phyloP scores from a whole-genome alignment of 768 basidiomycete species.

The Naganishia antarctica region DNA sequence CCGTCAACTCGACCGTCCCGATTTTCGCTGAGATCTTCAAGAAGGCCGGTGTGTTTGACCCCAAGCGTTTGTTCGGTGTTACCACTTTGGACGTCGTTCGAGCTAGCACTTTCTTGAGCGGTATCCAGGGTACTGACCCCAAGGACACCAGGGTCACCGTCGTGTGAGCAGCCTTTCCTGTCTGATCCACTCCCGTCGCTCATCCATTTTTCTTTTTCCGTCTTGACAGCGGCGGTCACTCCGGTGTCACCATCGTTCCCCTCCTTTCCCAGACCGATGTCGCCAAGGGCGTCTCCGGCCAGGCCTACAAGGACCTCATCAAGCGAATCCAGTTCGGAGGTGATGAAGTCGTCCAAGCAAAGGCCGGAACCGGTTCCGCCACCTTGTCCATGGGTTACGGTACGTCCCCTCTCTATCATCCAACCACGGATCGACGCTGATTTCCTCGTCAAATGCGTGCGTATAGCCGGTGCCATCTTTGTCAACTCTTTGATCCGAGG shows the following conservation, averaged over 20 bases:
- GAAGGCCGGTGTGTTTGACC: slow-evolving; percentile 89
- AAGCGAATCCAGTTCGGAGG: slow-evolving; percentile 95
- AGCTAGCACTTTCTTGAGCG: slow-evolving; percentile 82
- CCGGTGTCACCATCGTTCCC: slow-evolving; percentile 94
- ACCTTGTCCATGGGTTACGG: slow-evolving; percentile 71
- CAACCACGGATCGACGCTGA: neutral
- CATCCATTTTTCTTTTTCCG: neutral
- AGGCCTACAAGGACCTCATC: slow-evolving; percentile 62
- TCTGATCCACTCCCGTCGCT: neutral
- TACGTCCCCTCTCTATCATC: slow-evolving; percentile 24
- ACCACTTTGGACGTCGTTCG: slow-evolving; percentile 98
- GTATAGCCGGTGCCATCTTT: slow-evolving; percentile 74
- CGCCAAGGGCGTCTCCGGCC: slow-evolving; percentile 47
- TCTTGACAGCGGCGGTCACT: slow-evolving; percentile 69
- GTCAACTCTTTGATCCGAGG: slow-evolving; percentile 76
- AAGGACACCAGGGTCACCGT: slow-evolving; percentile 70
- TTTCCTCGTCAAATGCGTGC: too few species aligned
- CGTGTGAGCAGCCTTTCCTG: slow-evolving; percentile 48
- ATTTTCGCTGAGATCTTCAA: slow-evolving; percentile 88
- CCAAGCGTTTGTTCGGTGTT: slow-evolving; percentile 83
- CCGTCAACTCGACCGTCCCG: slow-evolving; percentile 84
- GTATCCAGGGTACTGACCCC: slow-evolving; percentile 61
- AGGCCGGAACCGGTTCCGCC: slow-evolving; percentile 73
- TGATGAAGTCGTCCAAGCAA: slow-evolving; percentile 96
- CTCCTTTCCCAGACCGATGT: slow-evolving; percentile 77